These are phyloP conservation scores for Trametes punicea DNA, from an alignment of 768 basidiomycete genomes.

Conservation along the genomic window DNA sequence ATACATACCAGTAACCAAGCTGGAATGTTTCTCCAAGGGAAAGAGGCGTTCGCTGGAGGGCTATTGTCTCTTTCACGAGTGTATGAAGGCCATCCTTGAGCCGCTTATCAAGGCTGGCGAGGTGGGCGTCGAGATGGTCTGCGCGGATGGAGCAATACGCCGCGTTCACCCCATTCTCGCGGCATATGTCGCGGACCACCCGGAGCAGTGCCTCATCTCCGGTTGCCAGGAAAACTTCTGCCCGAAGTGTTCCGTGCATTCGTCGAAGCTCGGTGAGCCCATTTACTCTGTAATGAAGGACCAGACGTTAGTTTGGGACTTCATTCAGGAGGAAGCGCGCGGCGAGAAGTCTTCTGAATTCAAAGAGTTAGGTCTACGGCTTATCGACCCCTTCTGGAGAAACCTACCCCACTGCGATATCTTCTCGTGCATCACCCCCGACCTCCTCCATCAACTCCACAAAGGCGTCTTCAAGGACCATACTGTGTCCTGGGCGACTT, in stretches of 20 bases:
- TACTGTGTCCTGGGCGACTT: slow-evolving; percentile 35
- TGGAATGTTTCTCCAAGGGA: slow-evolving; percentile 24
- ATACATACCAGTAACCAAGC: slow-evolving; percentile 30
- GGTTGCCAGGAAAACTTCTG: too few relatives aligned
- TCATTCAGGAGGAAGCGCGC: background rate
- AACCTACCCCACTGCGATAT: slow-evolving; percentile 39
- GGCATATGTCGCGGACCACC: background rate
- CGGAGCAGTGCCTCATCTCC: too few relatives aligned
- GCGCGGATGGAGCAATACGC: slow-evolving; percentile 7
- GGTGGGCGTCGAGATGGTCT: slow-evolving; percentile 10
- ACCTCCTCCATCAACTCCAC: slow-evolving; percentile 45
- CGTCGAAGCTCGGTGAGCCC: too few relatives aligned
- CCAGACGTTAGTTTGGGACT: too few relatives aligned
- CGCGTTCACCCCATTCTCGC: slow-evolving; percentile 39
- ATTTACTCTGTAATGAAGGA: background rate
- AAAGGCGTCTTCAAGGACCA: slow-evolving; percentile 45
- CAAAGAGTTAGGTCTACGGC: too few relatives aligned
- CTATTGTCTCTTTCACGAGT: slow-evolving; percentile 36
- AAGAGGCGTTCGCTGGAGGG: slow-evolving; percentile 17
- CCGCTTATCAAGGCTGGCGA: slow-evolving; percentile 29
- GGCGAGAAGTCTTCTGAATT: background rate
- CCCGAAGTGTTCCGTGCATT: background rate
- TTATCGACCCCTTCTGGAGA: slow-evolving; percentile 38
- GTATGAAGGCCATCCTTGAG: slow-evolving; percentile 31
- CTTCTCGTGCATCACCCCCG: slow-evolving; percentile 34